Base-by-base conservation (phyloP, 768 basidiomycete genomes). In the Suillus spraguei region DNA sequence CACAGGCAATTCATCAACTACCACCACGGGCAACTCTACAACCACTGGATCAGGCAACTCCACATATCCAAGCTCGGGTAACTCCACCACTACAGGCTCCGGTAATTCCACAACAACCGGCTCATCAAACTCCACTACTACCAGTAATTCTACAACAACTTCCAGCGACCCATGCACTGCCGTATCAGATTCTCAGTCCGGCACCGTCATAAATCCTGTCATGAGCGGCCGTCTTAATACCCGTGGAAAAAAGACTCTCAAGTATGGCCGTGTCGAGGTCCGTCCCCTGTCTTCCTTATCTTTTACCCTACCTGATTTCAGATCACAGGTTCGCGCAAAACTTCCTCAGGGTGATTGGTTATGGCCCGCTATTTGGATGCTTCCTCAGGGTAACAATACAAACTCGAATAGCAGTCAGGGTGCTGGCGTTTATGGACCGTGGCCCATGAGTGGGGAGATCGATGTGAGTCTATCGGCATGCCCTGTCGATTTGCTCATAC, bases 371-470 rank as follows among this genome's bases (percentile, higher is more conserved):
- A 76, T 74, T 47, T 74, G 73, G 73, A 69, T 74, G 74, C 24
- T 78, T 8, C 72, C 76, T 24, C 65, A 68, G 50, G 62, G 71
- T 0, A 74, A 73, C 58, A 62, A 60, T 44, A 62, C 73, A 7
- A 41, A 36, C 39, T 1, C 67, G 5, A 49, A 3, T 8, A 16
- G 3, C 4, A 10, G 61, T 42, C 66, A 68, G 24, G 67, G 66
- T 14, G 59, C 68, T 1, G 73, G 73, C 10, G 59, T 76, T 0
- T 74, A 74, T 9, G 73, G 73, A 10, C 53, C 63, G 8, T 87
- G 85, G 83, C 87, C 87, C 1, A 71, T 77, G 35, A 79, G 80
- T 54, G 87, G 87, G 42, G 82, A 87, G 70, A 86, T 88, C 49
- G 85, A 88, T 64, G 84, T 86, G 66, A 50, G 84, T 79, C 5